Evolutionary conservation across 192 early-diverging fungal genomes (phyloP).

Genomic region (Haplosporangium gracile): DNA sequence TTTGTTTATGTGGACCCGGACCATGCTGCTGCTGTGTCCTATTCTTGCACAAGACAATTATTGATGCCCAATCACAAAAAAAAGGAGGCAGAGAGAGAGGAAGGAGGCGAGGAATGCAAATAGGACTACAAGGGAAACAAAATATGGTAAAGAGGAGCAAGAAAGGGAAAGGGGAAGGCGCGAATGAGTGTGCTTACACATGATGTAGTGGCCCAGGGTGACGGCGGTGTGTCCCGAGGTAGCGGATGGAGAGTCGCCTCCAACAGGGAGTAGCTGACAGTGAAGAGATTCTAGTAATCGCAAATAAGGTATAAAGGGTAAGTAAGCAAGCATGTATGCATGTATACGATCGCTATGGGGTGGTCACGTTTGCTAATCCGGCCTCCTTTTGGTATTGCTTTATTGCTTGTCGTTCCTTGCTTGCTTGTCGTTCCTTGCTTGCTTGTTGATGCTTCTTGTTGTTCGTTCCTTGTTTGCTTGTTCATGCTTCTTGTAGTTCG

Average conservation of each 20-base stretch:
- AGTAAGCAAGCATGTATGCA: not conserved
- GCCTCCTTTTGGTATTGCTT: not conserved
- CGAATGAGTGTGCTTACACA: constrained; percentile 32
- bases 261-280: constrained; percentile 28
- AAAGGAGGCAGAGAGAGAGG: not conserved
- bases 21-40: not conserved
- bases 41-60: not conserved
- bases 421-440: too few species aligned
- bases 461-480: not conserved
- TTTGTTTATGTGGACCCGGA: not conserved
- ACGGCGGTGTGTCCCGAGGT: constrained; percentile 48
- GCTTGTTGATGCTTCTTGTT: not conserved
- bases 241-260: constrained; percentile 26
- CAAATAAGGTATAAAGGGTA: not conserved
- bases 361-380: not conserved
- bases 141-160: not conserved
- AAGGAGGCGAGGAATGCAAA: not conserved
- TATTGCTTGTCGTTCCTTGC: not conserved
- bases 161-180: not conserved
- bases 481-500: not conserved
- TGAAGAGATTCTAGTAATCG: constrained; percentile 28
- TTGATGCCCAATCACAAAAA: not conserved
- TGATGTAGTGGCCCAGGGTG: constrained; percentile 52
- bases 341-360: not conserved
- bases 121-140: too few species aligned